Percentiles rank a stretch among this genome's conserved stretches.
Evolutionary conservation across 306 rosid genomes (phyloP).

Genomic region (Quercus glauca): DNA sequence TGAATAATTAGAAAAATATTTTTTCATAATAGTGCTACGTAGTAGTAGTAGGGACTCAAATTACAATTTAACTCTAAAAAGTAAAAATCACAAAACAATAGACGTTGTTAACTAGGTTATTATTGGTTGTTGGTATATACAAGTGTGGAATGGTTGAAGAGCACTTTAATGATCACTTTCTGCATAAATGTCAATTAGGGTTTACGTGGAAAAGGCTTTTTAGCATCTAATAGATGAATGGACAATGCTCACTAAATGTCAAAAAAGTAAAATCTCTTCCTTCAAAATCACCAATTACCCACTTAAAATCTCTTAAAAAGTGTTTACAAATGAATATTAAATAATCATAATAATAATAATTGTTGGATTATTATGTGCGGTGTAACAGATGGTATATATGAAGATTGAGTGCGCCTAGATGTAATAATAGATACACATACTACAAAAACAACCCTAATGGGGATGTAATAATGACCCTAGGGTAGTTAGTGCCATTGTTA

Average conservation of each 20-base stretch:
- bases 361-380: not conserved
- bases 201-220: too few species aligned
- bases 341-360: not conserved
- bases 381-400: not conserved
- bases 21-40: not conserved
- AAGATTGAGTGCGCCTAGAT: constrained; percentile 1
- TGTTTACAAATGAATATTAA: not conserved
- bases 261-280: too few species aligned
- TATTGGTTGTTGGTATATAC: not conserved
- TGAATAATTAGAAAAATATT: not conserved
- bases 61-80: not conserved
- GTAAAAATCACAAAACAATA: not conserved
- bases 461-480: constrained; percentile 20
- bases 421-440: constrained; percentile 2
- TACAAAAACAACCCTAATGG: not conserved
- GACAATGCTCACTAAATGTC: too few species aligned
- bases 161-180: too few species aligned
- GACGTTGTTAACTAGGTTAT: constrained; percentile 17
- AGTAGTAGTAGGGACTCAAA: not conserved
- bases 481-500: not conserved
- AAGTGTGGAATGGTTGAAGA: too few species aligned
- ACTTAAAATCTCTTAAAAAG: too few species aligned
- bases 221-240: too few species aligned
- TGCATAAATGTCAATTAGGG: too few species aligned
- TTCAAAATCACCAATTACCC: too few species aligned